Conservation (phyloP, 1,284 basidiomycete genomes). For the Puccinia novopanici region DNA sequence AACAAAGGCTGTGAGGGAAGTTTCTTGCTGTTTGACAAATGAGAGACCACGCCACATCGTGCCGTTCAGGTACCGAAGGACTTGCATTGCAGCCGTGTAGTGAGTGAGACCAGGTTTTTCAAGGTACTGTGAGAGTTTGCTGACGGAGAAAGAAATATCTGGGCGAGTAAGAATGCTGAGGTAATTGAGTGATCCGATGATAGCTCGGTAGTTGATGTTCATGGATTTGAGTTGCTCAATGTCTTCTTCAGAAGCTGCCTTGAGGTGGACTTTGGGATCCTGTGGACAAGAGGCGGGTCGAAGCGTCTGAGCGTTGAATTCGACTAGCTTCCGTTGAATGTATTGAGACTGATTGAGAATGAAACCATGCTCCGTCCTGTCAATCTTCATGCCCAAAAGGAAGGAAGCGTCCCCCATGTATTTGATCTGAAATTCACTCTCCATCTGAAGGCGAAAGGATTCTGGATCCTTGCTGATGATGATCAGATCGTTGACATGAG, state of each 20-base stretch:
- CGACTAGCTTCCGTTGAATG: not conserved
- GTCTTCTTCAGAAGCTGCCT: not conserved
- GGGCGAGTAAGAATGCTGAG: not conserved
- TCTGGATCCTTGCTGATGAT: not conserved
- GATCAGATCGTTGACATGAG: not conserved
- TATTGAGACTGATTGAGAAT: not conserved
- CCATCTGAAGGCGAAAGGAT: not conserved
- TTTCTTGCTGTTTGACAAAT: not conserved
- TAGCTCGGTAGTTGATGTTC: not conserved
- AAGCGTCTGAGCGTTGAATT: not conserved
- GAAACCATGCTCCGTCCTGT: not conserved
- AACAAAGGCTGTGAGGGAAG: not conserved
- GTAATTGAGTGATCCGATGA: constrained; percentile 1
- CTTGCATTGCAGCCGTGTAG: not conserved
- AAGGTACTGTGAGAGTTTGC: not conserved
- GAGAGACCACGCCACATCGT: not conserved
- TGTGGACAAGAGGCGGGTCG: not conserved
- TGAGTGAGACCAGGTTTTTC: not conserved
- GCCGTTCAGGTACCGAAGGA: not conserved
- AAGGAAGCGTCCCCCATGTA: not conserved
- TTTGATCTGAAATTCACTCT: not conserved
- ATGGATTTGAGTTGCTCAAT: not conserved
- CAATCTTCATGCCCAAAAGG: not conserved
- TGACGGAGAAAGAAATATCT: not conserved
- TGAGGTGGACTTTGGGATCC: not conserved